Base-by-base conservation (phyloP, 768 basidiomycete species). In the Pleurotus pulmonarius region DNA sequence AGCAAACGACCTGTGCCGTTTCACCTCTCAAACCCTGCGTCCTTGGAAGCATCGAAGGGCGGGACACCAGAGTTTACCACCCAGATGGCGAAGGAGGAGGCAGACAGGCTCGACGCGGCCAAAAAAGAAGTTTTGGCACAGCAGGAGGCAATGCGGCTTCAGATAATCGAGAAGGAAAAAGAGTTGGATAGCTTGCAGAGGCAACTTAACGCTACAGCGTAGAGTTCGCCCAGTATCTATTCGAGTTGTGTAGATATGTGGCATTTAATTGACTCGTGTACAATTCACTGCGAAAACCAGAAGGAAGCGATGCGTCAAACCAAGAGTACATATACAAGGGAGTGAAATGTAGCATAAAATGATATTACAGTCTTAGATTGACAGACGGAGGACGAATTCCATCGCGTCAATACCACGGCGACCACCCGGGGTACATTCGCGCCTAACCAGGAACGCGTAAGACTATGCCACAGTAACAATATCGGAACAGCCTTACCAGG, bases 381-480 rank as follows among this genome's bases (percentile, higher is more conserved):
- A 11, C 9, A 34, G 9, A 34, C 8, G 29, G 29, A 34, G 29
- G 9, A 34, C 11, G 29, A 34, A 34, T 2, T 9, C 29, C 8
- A 34, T 11, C 29, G 11, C 29, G 29, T 70, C 60, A 93, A 67
- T 89, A 79, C 86, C 88, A 91, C n/a, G 89, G 73, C 24, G 86
- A 87, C 91, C 93, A 96, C 11, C 88, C 94, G 41, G 85, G 81
- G 72, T 96, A 97, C 95, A 97, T 97, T 66, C 81, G 86, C 11
- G 81, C 81, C 94, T 95, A 64, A 34, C 29, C 9, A 34, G 29
- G 9, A 34, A 34, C 29, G 3, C 2, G 29, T 34, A 34, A 34
- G 29, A 34, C 11, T 34, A 11, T 34, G 29, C 29, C 29, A 34
- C 29, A 34, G 29, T 11, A 8, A 3, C 11, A 11, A 34, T 34